phyloP scores from a whole-genome alignment of 1,139 yeast genomes.

The Yamadazyma jaroonii region DNA sequence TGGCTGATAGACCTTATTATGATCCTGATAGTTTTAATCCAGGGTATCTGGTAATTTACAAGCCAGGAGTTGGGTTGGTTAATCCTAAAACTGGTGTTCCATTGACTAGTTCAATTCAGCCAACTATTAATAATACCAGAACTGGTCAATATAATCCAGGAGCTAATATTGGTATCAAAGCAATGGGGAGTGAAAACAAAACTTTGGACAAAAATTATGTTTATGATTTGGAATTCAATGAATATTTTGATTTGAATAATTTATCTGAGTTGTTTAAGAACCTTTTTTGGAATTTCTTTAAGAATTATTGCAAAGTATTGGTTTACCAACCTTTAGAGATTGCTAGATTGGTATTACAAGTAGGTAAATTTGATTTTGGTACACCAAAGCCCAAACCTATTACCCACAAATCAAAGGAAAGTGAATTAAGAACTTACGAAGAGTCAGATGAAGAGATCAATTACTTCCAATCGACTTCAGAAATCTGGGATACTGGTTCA shows the following conservation, averaged over 20 bases:
- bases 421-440: conserved; percentile 11
- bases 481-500: background rate
- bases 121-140: conserved; percentile 12
- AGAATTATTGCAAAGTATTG: conserved; percentile 64
- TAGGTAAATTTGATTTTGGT: conserved; percentile 54
- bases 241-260: conserved; percentile 60
- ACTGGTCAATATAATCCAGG: conserved; percentile 16
- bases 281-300: conserved; percentile 57
- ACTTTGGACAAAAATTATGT: conserved; percentile 44
- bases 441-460: conserved; percentile 51
- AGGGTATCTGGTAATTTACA: conserved; percentile 59
- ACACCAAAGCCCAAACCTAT: conserved; percentile 2
- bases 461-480: conserved; percentile 40
- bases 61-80: conserved; percentile 60
- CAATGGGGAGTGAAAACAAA: conserved; percentile 3
- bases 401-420: background rate
- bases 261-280: conserved; percentile 53
- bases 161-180: conserved; percentile 15
- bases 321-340: conserved; percentile 89
- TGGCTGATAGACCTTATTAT: conserved; percentile 60
- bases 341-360: conserved; percentile 73
- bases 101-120: conserved; percentile 19
- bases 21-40: conserved; percentile 68
- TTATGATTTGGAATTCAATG: conserved; percentile 65
- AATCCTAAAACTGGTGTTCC: conserved; percentile 39